Evolutionary conservation across 2,329 filamentous ascomycete genomes (phyloP), one percentile per base, ranked within the genome.

Genomic region (Trichophyton benhamiae): DNA sequence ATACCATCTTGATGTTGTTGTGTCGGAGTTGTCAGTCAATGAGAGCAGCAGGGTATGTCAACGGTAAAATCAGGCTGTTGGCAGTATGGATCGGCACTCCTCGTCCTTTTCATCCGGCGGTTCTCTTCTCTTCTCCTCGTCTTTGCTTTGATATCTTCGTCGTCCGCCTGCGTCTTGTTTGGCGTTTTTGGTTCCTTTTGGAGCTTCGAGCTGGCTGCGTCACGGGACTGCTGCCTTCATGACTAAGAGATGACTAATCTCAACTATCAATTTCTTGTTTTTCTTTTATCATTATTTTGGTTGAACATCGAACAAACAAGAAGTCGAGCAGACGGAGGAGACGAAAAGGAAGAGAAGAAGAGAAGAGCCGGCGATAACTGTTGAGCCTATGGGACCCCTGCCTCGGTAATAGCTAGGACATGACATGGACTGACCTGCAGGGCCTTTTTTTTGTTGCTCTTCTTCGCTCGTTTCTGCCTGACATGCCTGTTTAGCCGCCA

Each of bases 211-310:
- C 44, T 48, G 13, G 62, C 53, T 58, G 60, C 63, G 64, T 65
- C 64, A 65, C 64, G 64, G 63, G 63, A 61, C 59, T 61, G 64
- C 44, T 61, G 62, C 65, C 61, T 67, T 59, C 49, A 15, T 53
- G 49, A 53, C 49, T 53, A 53, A 53, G 0, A 17, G 25, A 2
- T 53, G 49, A 53, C 22, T 53, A 53, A 53, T 3, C 49, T 3
- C 5, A 13, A 17, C 9, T 9, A 15, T n/a, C 41, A 15, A 41
- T 33, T 13, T n/a, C 55, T 41, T 13, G 30, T n/a, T 58, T n/a
- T 25, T 44, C 25, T 44, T 44, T 17, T 11, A 3, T 27, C 3
- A 20, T 20, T 20, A 20, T 36, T 36, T 36, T 36, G 33, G 11
- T 36, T 9, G 33, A 36, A 36, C 33, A 1, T 20, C 41, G 17